phyloP scores from a whole-genome alignment of 2,329 filamentous ascomycete species.

The Ophiocordyceps camponoti-saundersi region DNA sequence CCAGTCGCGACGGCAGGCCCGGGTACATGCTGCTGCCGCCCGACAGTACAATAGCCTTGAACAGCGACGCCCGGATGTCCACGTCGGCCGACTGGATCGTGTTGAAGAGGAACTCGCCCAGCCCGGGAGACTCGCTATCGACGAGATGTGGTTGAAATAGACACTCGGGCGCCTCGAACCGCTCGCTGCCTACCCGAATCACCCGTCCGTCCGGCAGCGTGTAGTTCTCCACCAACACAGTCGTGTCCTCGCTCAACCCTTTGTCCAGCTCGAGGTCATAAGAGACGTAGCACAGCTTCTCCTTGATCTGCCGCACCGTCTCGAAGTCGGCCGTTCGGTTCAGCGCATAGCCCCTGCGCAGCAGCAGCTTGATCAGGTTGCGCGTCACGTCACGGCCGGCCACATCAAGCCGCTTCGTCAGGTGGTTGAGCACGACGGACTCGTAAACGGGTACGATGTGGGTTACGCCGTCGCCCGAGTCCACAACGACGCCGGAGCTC shows the following conservation, averaged over 20 bases:
- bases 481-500: slow-evolving; percentile 90
- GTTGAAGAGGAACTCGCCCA: slow-evolving; percentile 96
- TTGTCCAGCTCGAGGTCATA: slow-evolving; percentile 97
- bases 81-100: slow-evolving; percentile 94
- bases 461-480: slow-evolving; percentile 94
- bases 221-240: slow-evolving; percentile 92
- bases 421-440: slow-evolving; percentile 91
- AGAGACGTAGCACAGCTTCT: slow-evolving; percentile 98
- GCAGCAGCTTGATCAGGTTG: slow-evolving; percentile 86
- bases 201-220: slow-evolving; percentile 92
- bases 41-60: slow-evolving; percentile 93
- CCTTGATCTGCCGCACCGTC: slow-evolving; percentile 97
- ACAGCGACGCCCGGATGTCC: slow-evolving; percentile 81
- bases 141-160: slow-evolving; percentile 97
- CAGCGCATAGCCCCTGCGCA: slow-evolving; percentile 86
- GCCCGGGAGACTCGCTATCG: slow-evolving; percentile 91
- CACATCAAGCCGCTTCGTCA: slow-evolving; percentile 85
- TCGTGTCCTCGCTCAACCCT: slow-evolving; percentile 90
- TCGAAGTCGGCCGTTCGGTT: slow-evolving; percentile 99
- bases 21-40: slow-evolving; percentile 99
- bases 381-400: slow-evolving; percentile 95
- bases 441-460: slow-evolving; percentile 99
- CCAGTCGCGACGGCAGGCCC: slow-evolving; percentile 78
- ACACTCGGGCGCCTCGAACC: slow-evolving; percentile 95
- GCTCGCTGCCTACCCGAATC: slow-evolving; percentile 88